Base-by-base conservation (phyloP, 176 grass and related monocot genomes). In the Tillandsia leiboldiana region DNA sequence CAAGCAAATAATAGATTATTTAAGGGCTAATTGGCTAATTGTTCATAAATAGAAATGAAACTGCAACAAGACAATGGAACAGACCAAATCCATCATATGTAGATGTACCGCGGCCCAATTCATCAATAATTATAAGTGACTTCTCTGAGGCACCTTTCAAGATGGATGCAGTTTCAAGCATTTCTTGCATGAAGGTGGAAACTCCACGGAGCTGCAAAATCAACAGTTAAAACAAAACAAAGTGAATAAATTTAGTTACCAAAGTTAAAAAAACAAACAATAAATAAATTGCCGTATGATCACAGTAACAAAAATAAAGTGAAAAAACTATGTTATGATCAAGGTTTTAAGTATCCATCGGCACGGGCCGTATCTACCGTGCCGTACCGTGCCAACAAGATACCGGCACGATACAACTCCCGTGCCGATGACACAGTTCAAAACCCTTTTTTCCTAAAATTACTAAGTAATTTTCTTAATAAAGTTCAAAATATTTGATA, bases 181-280 rank as follows among this genome's bases (percentile, higher is more conserved):
- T 96, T 85, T 96, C 88, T 84, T 96, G 92, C 92, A 96, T 96
- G 82, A 96, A 96, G 74, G 92, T 96, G 67, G 92, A 96, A 61
- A 96, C 83, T 75, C 92, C 92, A 70, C 79, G 88, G 66, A 96
- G 92, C 92, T 96, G 86, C 66, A 70, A 69, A 42, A 42, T 7
- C 33, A 42, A 42, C 33, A 42, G 33, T 42, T 7, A 42, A 42
- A 7, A 42, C 33, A 42, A 6, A 77, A 77, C 2, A 65, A 76
- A 61, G 22, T 22, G 28, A 14, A 61, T 8, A 77, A 42, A 50
- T 17, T 26, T 10, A 52, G 33, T 42, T 42, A 7, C 7, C 33
- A 28, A 47, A 54, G 50, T 10, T 2, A 26, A 69, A 17, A 2
- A 10, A 50, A 59, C 24, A 49, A 58, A 68, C 12, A 47, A 12